phyloP scores from a whole-genome alignment of 805 yeast genomes.

The Komagataella pseudopastoris region DNA sequence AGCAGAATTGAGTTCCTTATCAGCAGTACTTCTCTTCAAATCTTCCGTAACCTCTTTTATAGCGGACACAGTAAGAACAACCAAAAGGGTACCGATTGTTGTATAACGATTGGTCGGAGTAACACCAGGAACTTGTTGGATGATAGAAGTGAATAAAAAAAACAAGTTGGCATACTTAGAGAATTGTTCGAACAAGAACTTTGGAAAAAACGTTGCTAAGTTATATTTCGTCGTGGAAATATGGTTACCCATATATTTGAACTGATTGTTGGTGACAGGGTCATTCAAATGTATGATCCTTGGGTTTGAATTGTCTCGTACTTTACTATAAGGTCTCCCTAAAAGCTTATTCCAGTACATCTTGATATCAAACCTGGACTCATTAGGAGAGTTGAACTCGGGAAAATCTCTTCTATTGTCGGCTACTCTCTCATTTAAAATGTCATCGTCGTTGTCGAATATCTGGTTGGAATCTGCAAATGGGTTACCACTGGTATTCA shows the following conservation, averaged over 20 bases:
- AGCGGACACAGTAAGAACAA: conserved; percentile 85
- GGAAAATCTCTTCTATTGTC: conserved; percentile 1
- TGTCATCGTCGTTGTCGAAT: conserved; percentile 7
- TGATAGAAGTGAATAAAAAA: conserved; percentile 80
- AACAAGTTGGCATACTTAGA: conserved; percentile 94
- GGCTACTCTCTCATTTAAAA: background rate
- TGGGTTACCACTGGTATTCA: background rate
- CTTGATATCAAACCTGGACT: conserved; percentile 5
- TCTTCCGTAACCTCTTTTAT: conserved; percentile 87
- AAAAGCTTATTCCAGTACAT: conserved; percentile 2
- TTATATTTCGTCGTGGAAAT: conserved; percentile 94
- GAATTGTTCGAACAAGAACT: conserved; percentile 91
- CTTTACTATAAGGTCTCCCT: conserved; percentile 1
- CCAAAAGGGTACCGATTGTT: conserved; percentile 78
- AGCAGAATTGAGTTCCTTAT: conserved; percentile 72
- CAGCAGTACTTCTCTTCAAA: conserved; percentile 76
- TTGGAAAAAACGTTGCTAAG: conserved; percentile 84
- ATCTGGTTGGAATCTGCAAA: background rate
- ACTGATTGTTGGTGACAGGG: conserved; percentile 34
- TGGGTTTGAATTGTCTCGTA: conserved; percentile 24
- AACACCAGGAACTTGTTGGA: conserved; percentile 95
- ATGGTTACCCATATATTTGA: conserved; percentile 65
- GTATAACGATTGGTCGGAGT: conserved; percentile 95
- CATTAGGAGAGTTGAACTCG: background rate
- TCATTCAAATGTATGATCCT: conserved; percentile 61